Evolutionary conservation across 805 yeast species (phyloP), one percentile per base, ranked within the genome.

Genomic region (Lachancea sp.): DNA sequence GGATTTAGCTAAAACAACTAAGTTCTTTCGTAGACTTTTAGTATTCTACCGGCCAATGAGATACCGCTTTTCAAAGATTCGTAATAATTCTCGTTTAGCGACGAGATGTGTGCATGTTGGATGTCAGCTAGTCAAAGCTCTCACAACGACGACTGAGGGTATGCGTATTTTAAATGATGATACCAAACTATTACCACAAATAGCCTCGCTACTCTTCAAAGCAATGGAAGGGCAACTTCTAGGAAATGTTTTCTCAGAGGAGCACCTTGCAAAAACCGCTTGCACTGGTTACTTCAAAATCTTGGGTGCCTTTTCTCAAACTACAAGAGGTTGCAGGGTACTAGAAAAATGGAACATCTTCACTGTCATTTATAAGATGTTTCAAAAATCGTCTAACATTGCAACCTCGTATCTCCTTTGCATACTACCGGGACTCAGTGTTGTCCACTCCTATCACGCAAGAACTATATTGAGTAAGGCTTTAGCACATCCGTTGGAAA

Each of bases 11-110:
- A 78, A 74, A 50, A 80, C 82, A 2, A 87, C 97, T 1, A 90
- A 89, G 53, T 86, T 92, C 52, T 70, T 89, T 56, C 89, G 90
- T 55, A 66, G 96, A 41, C 58, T 92, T 19, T 60, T 89, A 51
- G 84, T 95, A 2, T 92, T 90, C 57, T 90, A 79, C 57, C 70
- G 97, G 40, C 98, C 99, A 0, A 83, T 89, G 65, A 89, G 94
- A 61, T 78, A 80, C 52, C 68, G 96, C 41, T 90, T 88, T 60
- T 69, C 83, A 6, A 64, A 68, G 20, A 61, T 78, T 34, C 65
- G 74, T 43, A 68, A 68, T 41, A 55, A 56, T 2, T 65, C 78
- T 1, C 74, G 71, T 41, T 61, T 68, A 23, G 71, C 80, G 18
- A 71, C 69, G 19, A 70, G 73, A 45, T 85, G 79, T 49, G 72